phyloP scores from a whole-genome alignment of 2,329 filamentous ascomycete species.

The Fusarium nematophilum region DNA sequence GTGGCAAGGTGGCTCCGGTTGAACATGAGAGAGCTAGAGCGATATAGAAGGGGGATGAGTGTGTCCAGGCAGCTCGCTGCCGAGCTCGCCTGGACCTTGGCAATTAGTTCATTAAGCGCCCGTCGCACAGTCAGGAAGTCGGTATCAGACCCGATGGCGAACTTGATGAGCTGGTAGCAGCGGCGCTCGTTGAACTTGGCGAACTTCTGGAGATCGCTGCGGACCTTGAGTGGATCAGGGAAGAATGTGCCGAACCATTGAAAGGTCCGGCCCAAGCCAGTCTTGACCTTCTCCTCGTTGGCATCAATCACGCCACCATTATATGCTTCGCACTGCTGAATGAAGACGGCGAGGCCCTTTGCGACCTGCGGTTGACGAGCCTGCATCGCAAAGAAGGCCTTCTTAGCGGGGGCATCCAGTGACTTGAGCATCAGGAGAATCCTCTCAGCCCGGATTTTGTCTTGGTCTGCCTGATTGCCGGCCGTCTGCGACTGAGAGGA shows the following conservation, averaged over 20 bases:
- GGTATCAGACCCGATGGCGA: slow-evolving; percentile 83
- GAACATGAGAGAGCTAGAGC: slow-evolving; percentile 85
- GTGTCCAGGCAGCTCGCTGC: slow-evolving; percentile 79
- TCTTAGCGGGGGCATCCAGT: slow-evolving; percentile 81
- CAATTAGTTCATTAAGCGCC: slow-evolving; percentile 89
- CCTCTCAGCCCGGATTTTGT: slow-evolving; percentile 84
- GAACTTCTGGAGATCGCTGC: slow-evolving; percentile 86
- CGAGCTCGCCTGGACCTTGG: slow-evolving; percentile 78
- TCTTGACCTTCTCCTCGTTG: slow-evolving; percentile 76
- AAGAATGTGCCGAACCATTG: slow-evolving; percentile 79
- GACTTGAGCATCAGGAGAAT: slow-evolving; percentile 85
- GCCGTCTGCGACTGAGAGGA: slow-evolving; percentile 60
- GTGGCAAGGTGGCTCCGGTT: slow-evolving; percentile 93
- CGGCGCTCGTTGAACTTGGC: slow-evolving; percentile 91
- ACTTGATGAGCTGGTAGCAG: slow-evolving; percentile 88
- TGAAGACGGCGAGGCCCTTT: slow-evolving; percentile 78
- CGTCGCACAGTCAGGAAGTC: slow-evolving; percentile 93
- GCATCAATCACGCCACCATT: slow-evolving; percentile 86
- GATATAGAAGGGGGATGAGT: slow-evolving; percentile 83
- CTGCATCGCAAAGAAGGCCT: slow-evolving; percentile 89
- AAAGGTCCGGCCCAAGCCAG: slow-evolving; percentile 77
- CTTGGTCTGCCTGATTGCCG: slow-evolving; percentile 69
- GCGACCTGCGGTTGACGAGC: slow-evolving; percentile 80
- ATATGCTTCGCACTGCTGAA: slow-evolving; percentile 87
- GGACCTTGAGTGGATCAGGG: slow-evolving; percentile 78